phyloP scores from a whole-genome alignment of 2,329 filamentous ascomycete genomes.

The Neoascochyta sp. region DNA sequence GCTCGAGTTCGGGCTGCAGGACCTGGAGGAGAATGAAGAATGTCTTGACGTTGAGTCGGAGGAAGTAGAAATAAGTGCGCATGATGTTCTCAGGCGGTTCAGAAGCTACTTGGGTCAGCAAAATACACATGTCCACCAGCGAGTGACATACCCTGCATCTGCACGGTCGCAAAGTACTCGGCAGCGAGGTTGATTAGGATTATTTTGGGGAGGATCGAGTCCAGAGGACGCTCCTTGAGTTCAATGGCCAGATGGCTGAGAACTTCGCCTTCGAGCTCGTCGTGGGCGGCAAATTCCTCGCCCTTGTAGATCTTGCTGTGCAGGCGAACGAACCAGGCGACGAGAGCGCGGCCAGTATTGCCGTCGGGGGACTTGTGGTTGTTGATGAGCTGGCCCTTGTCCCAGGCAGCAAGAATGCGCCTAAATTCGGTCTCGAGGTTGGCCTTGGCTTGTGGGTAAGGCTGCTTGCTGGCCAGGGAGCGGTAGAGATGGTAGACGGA shows the following conservation, averaged over 20 bases:
- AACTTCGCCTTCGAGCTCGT: conserved; percentile 82
- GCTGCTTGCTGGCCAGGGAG: conserved; percentile 68
- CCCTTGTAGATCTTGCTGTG: conserved; percentile 83
- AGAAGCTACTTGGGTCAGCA: conserved; percentile 17
- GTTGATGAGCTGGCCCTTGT: conserved; percentile 51
- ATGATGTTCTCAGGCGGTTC: conserved; percentile 35
- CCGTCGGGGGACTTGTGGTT: conserved; percentile 38
- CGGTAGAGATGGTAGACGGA: conserved; percentile 89
- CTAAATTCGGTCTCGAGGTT: conserved; percentile 81
- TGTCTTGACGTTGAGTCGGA: conserved; percentile 74
- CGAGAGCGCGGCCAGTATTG: conserved; percentile 61
- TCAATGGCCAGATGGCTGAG: conserved; percentile 71
- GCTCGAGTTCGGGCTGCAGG: conserved; percentile 66
- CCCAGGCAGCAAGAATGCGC: conserved; percentile 58
- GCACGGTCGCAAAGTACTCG: conserved; percentile 65
- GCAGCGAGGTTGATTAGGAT: conserved; percentile 82
- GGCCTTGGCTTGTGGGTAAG: conserved; percentile 67
- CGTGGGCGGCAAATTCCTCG: conserved; percentile 67
- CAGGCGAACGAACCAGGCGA: conserved; percentile 79
- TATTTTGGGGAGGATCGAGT: conserved; percentile 69
- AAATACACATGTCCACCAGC: background rate
- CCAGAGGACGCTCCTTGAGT: conserved; percentile 64
- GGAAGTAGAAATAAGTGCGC: conserved; percentile 56
- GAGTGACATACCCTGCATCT: conserved; percentile 51
- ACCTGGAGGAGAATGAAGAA: conserved; percentile 69